phyloP scores from a whole-genome alignment of 2,329 filamentous ascomycete genomes.

The Thelonectria discophora region DNA sequence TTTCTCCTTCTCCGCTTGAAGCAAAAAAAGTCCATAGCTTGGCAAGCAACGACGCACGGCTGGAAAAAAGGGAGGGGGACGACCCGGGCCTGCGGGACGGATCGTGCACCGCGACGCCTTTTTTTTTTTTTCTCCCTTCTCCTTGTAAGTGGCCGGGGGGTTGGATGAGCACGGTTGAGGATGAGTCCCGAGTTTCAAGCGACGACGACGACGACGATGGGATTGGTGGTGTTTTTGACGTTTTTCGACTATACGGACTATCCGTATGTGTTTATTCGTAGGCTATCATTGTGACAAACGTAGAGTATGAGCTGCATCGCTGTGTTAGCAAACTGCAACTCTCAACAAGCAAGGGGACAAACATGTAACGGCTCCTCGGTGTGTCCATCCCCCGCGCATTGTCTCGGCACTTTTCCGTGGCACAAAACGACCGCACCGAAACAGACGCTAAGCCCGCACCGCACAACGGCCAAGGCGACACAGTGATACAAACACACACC shows the following conservation, averaged over 20 bases:
- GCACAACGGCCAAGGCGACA: constrained; percentile 5
- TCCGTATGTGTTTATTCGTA: no score
- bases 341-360: neutral
- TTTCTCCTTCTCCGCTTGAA: constrained; percentile 6
- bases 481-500: neutral
- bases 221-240: no score
- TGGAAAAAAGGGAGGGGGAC: neutral
- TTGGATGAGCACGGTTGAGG: no score
- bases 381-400: constrained; percentile 8
- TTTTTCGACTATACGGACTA: no score
- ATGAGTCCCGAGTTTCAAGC: no score
- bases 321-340: neutral
- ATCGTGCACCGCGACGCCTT: constrained; percentile 18
- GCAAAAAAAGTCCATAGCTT: constrained; percentile 20
- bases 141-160: constrained; percentile 1
- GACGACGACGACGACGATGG: neutral
- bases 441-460: constrained; percentile 26
- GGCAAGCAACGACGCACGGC: no score
- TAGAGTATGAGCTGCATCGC: no score
- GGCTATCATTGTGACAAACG: no score
- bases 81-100: constrained; percentile 23
- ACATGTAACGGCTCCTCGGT: neutral
- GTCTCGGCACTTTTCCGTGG: constrained; percentile 6
- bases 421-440: neutral
- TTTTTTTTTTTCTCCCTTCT: neutral